A percentile compares a stretch with the other conserved stretches of the same genome.
Conservation (phyloP, 805 yeast genomes). For the Barnettozyma sucrosica region DNA sequence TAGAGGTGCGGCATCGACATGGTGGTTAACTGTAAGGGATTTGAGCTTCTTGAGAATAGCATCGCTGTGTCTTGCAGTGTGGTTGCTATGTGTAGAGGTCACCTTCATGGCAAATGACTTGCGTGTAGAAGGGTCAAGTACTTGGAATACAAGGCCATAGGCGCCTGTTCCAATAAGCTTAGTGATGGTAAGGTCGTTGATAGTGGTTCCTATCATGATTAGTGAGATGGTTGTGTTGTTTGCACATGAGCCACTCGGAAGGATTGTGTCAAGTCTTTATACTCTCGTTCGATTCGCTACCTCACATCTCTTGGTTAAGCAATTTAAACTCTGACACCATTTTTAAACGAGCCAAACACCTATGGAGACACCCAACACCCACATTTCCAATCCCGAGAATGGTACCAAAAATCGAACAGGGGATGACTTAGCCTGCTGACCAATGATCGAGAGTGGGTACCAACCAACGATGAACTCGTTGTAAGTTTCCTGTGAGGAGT, state of each 20-base stretch:
- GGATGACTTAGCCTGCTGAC: neutral
- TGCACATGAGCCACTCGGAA: neutral
- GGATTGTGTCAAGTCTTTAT: neutral
- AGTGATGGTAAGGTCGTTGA: slow-evolving; percentile 18
- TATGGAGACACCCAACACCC: neutral
- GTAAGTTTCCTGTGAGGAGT: neutral
- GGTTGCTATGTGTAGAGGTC: slow-evolving; percentile 30
- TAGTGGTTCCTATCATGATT: slow-evolving; percentile 8
- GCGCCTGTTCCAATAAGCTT: slow-evolving; percentile 67
- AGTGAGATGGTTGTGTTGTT: neutral
- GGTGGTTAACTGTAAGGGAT: slow-evolving; percentile 15
- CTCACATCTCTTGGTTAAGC: neutral
- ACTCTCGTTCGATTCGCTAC: neutral
- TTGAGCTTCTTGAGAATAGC: slow-evolving; percentile 16
- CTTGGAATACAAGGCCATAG: slow-evolving; percentile 73
- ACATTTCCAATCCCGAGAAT: neutral
- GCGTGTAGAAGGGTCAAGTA: slow-evolving; percentile 46
- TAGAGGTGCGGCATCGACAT: neutral
- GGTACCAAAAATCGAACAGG: neutral
- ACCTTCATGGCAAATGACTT: slow-evolving; percentile 66
- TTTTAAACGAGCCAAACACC: neutral
- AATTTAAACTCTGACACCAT: neutral
- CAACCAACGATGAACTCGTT: neutral
- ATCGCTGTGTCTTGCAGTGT: slow-evolving; percentile 19
- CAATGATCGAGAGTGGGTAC: neutral